Base-by-base conservation (phyloP, 306 rosid genomes). In the Cucurbita maxima region DNA sequence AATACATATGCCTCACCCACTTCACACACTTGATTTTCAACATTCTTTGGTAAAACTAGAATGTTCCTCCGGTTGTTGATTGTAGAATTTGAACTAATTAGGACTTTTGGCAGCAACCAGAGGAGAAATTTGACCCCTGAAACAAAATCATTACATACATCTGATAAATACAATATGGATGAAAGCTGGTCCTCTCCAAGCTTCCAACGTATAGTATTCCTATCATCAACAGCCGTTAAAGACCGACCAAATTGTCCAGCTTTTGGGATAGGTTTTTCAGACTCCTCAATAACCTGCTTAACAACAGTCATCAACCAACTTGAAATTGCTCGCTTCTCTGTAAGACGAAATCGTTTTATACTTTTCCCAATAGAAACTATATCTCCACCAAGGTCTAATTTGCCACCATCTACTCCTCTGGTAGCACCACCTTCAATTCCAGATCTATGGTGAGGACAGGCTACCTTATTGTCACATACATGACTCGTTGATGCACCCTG, bases 401-500 rank as follows among this genome's bases (percentile, higher is more conserved):
- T 87, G 72, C 71, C 76, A 74, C 87, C 75, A 82, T 88, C 97
- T 40, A 79, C 74, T 34, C 86, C 78, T 81, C 85, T 91, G 16
- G 70, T 83, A 61, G 75, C 79, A 74, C 87, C 97, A 50, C 90
- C 92, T 62, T 90, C 92, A 22, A 73, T 58, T 72, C 87, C 82
- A 70, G 84, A 63, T 89, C 79, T 88, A 71, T 89, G 97, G 83
- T 89, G 95, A 76, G 97, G 90, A 69, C 97, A 94, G 77, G 79
- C 83, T 62, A 91, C 88, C 86, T 76, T 91, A 58, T 83, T 91
- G 68, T 89, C 91, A 87, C 97, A 94, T 59, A 89, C 86, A 79
- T 94, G 99, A 82, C 99, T 91, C 8, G 96, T 89, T 36, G 99
- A 94, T 57, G 99, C 97, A 80, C 98, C 99, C 83, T 87, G 96